Conservation (phyloP, 345 rosid genomes). For the Eucalyptus regnans region DNA sequence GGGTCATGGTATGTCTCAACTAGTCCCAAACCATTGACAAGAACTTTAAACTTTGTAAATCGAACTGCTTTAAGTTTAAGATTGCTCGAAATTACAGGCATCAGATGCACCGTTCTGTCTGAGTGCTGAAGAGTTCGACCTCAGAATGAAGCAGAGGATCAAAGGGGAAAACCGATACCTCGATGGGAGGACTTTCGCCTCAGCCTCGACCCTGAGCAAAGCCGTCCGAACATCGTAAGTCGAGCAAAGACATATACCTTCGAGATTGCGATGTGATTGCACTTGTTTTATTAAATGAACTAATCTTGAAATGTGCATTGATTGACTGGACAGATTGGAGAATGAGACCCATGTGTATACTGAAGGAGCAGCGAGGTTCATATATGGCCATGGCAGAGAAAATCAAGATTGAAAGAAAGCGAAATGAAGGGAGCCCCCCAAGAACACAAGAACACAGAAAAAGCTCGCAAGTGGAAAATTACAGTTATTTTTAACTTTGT, state of each 20-base stretch:
- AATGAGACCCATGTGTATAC: constrained; percentile 57
- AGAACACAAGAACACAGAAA: neutral
- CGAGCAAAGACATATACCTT: neutral
- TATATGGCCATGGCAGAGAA: constrained; percentile 43
- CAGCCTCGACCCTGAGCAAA: constrained; percentile 40
- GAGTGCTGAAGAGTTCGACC: constrained; percentile 33
- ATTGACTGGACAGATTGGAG: constrained; percentile 19
- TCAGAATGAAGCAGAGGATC: constrained; percentile 31
- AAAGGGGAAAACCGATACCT: constrained; percentile 39
- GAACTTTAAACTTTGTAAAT: neutral
- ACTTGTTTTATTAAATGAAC: neutral
- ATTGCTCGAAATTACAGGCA: constrained; percentile 14
- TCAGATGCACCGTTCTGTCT: constrained; percentile 33
- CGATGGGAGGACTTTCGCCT: constrained; percentile 42
- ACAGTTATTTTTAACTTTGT: neutral
- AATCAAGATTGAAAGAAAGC: constrained; percentile 6
- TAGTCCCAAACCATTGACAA: neutral
- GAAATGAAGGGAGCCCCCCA: neutral
- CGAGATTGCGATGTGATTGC: neutral
- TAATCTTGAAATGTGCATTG: neutral
- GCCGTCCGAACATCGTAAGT: constrained; percentile 44
- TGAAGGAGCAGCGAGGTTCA: constrained; percentile 48
- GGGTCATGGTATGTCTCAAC: constrained; percentile 45
- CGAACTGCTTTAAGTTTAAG: neutral
- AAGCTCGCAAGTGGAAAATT: neutral